Conservation (phyloP, 2,329 filamentous ascomycete species). For the Alternaria angustiovoidea region DNA sequence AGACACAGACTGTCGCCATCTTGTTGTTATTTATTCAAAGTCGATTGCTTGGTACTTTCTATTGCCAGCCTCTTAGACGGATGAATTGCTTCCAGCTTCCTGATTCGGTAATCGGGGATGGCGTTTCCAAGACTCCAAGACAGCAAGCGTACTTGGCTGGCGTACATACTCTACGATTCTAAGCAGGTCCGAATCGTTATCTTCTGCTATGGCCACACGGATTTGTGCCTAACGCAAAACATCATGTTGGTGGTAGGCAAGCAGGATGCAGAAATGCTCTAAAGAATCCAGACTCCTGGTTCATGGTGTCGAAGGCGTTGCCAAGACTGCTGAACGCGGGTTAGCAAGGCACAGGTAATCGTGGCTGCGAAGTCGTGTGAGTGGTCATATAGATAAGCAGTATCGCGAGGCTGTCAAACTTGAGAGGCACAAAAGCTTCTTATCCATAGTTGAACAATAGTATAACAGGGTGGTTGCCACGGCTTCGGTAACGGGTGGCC, state of each 20-base stretch:
- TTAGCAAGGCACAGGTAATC: constrained; percentile 5
- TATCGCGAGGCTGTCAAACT: not conserved
- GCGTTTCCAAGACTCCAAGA: constrained; percentile 20
- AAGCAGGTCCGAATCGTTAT: constrained; percentile 33
- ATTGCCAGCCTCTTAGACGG: constrained; percentile 4
- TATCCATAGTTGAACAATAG: not conserved
- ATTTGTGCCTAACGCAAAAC: constrained; percentile 7
- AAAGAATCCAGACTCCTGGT: constrained; percentile 15
- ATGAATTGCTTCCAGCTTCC: constrained; percentile 20
- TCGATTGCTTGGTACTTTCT: constrained; percentile 5
- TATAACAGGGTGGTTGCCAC: not conserved
- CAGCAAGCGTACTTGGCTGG: constrained; percentile 29
- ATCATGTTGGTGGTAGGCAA: not conserved
- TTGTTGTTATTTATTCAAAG: constrained; percentile 14
- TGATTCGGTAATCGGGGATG: constrained; percentile 15
- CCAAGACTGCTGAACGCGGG: constrained; percentile 10
- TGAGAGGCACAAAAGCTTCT: not conserved
- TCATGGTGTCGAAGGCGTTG: constrained; percentile 14
- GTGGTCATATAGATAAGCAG: not conserved
- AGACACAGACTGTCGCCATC: constrained; percentile 3
- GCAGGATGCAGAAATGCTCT: not conserved
- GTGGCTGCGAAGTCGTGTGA: not conserved
- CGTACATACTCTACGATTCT: constrained; percentile 23
- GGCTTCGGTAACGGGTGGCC: not conserved
- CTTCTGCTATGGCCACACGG: constrained; percentile 13